These are phyloP conservation scores for Nepenthes mirabilis DNA, from an alignment of 148 eudicot genomes.

Conservation along the genomic window DNA sequence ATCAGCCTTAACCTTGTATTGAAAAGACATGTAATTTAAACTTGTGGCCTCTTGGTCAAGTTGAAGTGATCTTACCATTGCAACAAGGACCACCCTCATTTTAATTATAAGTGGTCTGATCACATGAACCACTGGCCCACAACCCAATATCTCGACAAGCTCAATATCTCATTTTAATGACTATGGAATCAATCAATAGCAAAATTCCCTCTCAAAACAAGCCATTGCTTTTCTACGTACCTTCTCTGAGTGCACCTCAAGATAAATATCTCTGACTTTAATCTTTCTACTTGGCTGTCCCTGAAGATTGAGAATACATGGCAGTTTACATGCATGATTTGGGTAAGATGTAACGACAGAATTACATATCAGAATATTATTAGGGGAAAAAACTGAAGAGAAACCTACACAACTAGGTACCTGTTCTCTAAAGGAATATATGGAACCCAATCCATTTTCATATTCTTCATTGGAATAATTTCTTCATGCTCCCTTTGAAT, in stretches of 20 bases:
- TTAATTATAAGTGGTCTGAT: too few relatives aligned
- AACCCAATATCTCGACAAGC: too few relatives aligned
- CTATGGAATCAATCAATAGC: too few relatives aligned
- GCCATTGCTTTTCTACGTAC: slow-evolving; percentile 14
- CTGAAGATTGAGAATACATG: slow-evolving; percentile 22
- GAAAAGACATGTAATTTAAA: too few relatives aligned
- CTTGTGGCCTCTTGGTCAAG: too few relatives aligned
- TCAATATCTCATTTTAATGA: too few relatives aligned
- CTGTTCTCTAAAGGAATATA: slow-evolving; percentile 74
- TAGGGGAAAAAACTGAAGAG: background rate
- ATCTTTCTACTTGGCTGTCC: slow-evolving; percentile 62
- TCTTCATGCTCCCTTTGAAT: slow-evolving; percentile 95
- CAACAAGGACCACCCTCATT: too few relatives aligned
- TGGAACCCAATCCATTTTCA: slow-evolving; percentile 99
- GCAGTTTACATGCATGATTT: background rate
- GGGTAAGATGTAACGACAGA: background rate
- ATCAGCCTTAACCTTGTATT: too few relatives aligned
- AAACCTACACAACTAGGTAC: slow-evolving; percentile 13
- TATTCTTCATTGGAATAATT: slow-evolving; percentile 84
- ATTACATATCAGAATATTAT: background rate
- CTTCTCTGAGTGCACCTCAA: slow-evolving; percentile 82
- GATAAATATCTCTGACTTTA: slow-evolving; percentile 68
- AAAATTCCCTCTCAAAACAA: too few relatives aligned
- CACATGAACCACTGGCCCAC: too few relatives aligned
- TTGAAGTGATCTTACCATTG: too few relatives aligned